Percentiles rank a stretch among this genome's conserved stretches.
Evolutionary conservation across 257 asterid genomes (phyloP).

Genomic region (Solanum rostratum): DNA sequence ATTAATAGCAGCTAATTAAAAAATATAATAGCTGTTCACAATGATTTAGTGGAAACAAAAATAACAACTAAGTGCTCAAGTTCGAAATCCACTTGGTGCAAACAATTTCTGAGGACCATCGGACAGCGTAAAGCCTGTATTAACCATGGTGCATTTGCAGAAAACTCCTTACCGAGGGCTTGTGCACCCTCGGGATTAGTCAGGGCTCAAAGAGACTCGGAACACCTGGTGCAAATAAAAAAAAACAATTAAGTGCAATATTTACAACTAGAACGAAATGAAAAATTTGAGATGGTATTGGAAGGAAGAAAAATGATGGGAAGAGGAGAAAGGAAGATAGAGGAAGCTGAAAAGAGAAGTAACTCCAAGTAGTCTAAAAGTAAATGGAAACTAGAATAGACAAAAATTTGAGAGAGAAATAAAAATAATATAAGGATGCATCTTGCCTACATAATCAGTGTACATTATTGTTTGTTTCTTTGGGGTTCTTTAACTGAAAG

Average conservation of each 20-base stretch:
- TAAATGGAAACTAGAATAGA: not conserved
- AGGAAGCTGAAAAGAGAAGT: not conserved
- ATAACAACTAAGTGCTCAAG: not conserved
- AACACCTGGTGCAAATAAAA: too few relatives aligned
- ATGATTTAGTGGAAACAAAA: not conserved
- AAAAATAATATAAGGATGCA: not conserved
- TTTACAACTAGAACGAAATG: not conserved
- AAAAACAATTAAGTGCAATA: not conserved
- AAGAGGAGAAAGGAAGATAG: not conserved
- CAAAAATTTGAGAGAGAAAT: not conserved
- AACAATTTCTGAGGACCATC: too few relatives aligned
- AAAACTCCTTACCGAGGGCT: too few relatives aligned
- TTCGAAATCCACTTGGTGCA: too few relatives aligned
- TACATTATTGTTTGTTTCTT: not conserved
- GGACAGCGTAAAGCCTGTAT: too few relatives aligned
- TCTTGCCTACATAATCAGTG: not conserved
- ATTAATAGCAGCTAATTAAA: not conserved
- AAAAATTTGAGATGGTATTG: not conserved
- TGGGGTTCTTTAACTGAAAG: not conserved
- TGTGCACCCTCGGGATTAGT: too few relatives aligned
- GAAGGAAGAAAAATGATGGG: not conserved
- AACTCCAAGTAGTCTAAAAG: not conserved
- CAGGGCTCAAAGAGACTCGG: too few relatives aligned
- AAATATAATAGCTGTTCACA: not conserved
- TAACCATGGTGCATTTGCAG: too few relatives aligned